Evolutionary conservation across 106 monocot genomes (phyloP).

Genomic region (Platanthera guangdongensis): DNA sequence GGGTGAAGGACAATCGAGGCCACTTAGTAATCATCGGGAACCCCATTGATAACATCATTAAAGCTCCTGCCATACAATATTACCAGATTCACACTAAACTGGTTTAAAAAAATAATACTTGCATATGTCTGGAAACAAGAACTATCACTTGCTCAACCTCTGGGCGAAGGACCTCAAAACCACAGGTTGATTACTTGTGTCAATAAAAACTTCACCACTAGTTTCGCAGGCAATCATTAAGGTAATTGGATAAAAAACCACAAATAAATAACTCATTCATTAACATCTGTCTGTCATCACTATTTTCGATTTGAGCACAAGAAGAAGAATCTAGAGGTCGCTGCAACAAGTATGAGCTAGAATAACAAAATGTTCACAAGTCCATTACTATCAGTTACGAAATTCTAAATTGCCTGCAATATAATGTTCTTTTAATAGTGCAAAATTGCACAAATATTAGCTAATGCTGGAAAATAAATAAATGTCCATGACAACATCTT

Average conservation of each 20-base stretch:
- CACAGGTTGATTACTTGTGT: conserved; percentile 66
- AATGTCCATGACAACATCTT: neutral
- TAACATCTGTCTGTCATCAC: too few relatives aligned
- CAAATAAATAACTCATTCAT: too few relatives aligned
- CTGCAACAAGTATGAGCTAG: too few relatives aligned
- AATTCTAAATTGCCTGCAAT: too few relatives aligned
- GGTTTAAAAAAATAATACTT: neutral
- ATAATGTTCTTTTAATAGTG: too few relatives aligned
- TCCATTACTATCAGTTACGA: neutral
- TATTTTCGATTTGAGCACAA: too few relatives aligned
- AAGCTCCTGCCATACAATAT: conserved; percentile 39
- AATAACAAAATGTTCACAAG: neutral
- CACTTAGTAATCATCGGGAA: conserved; percentile 50
- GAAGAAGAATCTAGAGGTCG: too few relatives aligned
- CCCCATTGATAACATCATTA: conserved; percentile 79
- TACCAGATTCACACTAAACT: neutral
- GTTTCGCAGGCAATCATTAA: conserved; percentile 37
- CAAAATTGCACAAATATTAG: neutral
- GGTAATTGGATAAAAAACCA: too few relatives aligned
- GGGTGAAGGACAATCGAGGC: too few relatives aligned
- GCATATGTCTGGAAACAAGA: neutral
- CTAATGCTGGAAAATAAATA: neutral
- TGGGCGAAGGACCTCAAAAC: conserved; percentile 74
- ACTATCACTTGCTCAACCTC: conserved; percentile 60
- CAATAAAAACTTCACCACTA: conserved; percentile 62